A percentile compares a stretch with the other conserved stretches of the same genome.
Evolutionary conservation across 225 moss, liverwort and hornwort genomes (phyloP).

Genomic region (Climacium dendroides): DNA sequence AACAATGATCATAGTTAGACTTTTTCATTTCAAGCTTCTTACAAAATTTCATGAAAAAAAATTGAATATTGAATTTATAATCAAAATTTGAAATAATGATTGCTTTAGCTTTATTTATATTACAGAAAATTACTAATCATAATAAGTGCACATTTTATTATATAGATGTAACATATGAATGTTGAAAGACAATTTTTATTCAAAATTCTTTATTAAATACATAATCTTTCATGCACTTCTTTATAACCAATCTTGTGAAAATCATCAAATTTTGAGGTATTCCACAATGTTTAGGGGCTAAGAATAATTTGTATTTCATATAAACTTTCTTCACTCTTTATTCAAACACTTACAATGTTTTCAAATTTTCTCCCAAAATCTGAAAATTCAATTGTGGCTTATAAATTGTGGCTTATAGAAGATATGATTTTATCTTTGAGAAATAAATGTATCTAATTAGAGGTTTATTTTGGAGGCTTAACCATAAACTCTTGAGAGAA

Average conservation of each 20-base stretch:
- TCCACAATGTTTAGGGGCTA: fast-evolving
- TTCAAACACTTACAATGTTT: neutral
- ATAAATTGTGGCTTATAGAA: neutral
- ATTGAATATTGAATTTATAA: neutral
- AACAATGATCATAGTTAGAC: no score
- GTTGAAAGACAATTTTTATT: no score
- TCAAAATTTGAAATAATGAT: neutral
- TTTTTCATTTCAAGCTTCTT: no score
- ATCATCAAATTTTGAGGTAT: neutral
- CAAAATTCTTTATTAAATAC: neutral
- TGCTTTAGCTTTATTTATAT: neutral
- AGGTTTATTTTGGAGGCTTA: fast-evolving
- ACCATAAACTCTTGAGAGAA: no score
- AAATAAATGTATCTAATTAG: neutral
- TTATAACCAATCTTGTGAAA: neutral
- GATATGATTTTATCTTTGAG: neutral
- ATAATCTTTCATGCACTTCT: fast-evolving
- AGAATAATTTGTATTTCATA: fast-evolving
- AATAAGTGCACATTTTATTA: fast-evolving
- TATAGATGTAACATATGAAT: neutral
- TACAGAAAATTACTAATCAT: no score
- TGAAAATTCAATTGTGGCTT: no score
- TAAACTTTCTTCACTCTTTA: neutral
- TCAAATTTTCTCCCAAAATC: fast-evolving
- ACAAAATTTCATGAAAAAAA: no score